phyloP scores from a whole-genome alignment of 192 early-diverging fungal genomes.

The Rhizoclosmatium sp. region DNA sequence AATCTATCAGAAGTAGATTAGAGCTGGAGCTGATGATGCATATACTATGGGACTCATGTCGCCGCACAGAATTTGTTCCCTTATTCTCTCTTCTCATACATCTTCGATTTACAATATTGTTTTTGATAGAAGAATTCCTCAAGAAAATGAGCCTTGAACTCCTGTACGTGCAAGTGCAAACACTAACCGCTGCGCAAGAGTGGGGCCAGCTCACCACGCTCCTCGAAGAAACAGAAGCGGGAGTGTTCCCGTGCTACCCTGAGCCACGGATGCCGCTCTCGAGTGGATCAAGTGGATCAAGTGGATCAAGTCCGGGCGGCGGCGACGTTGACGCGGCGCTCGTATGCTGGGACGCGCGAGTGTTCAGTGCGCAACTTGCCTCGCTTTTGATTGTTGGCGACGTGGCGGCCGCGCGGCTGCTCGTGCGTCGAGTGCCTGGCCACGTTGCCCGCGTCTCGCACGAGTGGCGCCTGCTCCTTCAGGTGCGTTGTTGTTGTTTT shows the following conservation, averaged over 20 bases:
- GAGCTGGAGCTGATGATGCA: no score
- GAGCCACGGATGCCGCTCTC: slow-evolving; percentile 1
- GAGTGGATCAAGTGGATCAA: not conserved
- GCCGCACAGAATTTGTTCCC: no score
- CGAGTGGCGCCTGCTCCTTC: no score
- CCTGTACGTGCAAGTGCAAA: slow-evolving; percentile 1
- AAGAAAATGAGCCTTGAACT: not conserved
- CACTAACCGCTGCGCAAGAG: not conserved
- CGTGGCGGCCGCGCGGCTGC: slow-evolving; percentile 7
- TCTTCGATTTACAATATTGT: no score
- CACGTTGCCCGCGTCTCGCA: not conserved
- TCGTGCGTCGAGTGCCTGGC: not conserved
- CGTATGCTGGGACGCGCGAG: not conserved
- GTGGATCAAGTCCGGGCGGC: no score
- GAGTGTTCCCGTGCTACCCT: not conserved
- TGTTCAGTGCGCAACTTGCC: slow-evolving; percentile 23
- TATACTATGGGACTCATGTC: no score
- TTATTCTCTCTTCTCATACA: no score
- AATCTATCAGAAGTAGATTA: no score
- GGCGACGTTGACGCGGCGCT: slow-evolving; percentile 6
- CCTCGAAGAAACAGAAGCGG: not conserved
- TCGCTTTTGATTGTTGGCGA: not conserved
- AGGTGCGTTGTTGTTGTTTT: no score
- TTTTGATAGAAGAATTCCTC: not conserved
- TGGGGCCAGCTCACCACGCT: not conserved